phyloP scores from a whole-genome alignment of 495 filamentous ascomycete genomes.

The Acidiella bohemica region DNA sequence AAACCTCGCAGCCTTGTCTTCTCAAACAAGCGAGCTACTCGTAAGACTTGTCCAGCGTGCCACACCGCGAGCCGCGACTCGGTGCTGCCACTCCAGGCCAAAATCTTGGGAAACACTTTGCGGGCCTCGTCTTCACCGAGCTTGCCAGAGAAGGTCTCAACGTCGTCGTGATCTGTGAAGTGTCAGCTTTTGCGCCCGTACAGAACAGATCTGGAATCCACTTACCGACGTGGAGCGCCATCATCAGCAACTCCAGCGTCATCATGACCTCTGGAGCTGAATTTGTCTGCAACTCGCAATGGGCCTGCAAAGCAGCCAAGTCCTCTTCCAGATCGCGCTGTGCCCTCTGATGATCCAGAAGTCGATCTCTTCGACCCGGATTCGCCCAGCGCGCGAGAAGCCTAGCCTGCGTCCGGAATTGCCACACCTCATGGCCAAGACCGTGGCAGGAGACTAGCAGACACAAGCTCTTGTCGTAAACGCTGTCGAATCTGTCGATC shows the following conservation, averaged over 20 bases:
- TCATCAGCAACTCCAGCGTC: slow-evolving; percentile 39
- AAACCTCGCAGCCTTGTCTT: slow-evolving; percentile 40
- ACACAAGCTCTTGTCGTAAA: slow-evolving; percentile 4
- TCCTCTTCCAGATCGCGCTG: slow-evolving; percentile 8
- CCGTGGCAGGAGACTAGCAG: slow-evolving; percentile 6
- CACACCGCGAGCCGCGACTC: slow-evolving; percentile 43
- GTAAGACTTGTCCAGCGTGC: slow-evolving; percentile 48
- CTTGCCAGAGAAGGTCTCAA: slow-evolving; percentile 49
- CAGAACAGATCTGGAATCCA: too few species aligned
- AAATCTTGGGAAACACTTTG: slow-evolving; percentile 36
- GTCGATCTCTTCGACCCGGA: slow-evolving; percentile 2
- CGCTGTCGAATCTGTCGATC: not conserved
- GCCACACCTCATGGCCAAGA: slow-evolving; percentile 10
- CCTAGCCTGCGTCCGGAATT: slow-evolving; percentile 1
- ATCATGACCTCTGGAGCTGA: slow-evolving; percentile 20
- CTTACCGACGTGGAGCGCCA: slow-evolving; percentile 44
- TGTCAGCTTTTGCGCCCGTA: not conserved
- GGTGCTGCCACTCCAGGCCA: slow-evolving; percentile 37
- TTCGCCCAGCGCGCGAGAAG: slow-evolving; percentile 1
- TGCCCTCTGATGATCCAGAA: not conserved
- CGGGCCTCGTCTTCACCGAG: slow-evolving; percentile 46
- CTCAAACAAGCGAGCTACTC: slow-evolving; percentile 37
- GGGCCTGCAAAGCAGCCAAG: not conserved
- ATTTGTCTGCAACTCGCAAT: slow-evolving; percentile 6
- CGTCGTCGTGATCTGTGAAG: slow-evolving; percentile 40